A percentile compares a stretch with the other conserved stretches of the same genome.
phyloP scores from a whole-genome alignment of 139 green algal genomes.

The Chlorella sp. region DNA sequence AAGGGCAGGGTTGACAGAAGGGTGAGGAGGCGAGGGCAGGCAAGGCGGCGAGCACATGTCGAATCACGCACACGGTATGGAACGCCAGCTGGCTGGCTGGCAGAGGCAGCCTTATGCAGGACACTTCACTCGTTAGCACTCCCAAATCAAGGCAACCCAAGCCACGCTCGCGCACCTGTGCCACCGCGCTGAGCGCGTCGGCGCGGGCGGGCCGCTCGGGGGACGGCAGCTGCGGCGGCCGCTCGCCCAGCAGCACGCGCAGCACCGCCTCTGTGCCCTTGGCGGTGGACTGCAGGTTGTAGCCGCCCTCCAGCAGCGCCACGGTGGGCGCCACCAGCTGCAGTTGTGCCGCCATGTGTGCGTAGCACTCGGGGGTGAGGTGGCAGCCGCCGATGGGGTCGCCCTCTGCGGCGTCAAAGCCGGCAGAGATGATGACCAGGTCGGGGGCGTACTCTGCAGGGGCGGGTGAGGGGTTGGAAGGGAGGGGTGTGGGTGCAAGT shows the following conservation, averaged over 20 bases:
- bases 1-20: no score
- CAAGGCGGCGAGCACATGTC: neutral
- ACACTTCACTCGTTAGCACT: no score
- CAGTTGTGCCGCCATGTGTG: conserved; percentile 78
- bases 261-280: conserved; percentile 70
- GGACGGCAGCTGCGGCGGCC: conserved; percentile 30
- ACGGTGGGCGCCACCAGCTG: conserved; percentile 60
- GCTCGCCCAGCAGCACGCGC: conserved; percentile 74
- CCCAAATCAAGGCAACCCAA: neutral
- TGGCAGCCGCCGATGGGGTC: conserved; percentile 47
- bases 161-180: neutral
- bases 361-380: conserved; percentile 72
- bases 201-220: conserved; percentile 14
- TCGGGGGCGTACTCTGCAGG: conserved; percentile 78
- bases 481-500: neutral
- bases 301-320: conserved; percentile 87
- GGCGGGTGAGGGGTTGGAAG: neutral
- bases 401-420: conserved; percentile 80
- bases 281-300: conserved; percentile 77
- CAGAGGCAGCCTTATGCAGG: neutral
- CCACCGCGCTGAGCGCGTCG: conserved; percentile 31
- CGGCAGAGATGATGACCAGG: conserved; percentile 86
- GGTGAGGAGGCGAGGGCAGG: neutral
- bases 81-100: neutral
- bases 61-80: neutral